These are phyloP conservation scores for Ustilago loliicola DNA, from an alignment of 1,284 basidiomycete genomes.

Conservation along the genomic window DNA sequence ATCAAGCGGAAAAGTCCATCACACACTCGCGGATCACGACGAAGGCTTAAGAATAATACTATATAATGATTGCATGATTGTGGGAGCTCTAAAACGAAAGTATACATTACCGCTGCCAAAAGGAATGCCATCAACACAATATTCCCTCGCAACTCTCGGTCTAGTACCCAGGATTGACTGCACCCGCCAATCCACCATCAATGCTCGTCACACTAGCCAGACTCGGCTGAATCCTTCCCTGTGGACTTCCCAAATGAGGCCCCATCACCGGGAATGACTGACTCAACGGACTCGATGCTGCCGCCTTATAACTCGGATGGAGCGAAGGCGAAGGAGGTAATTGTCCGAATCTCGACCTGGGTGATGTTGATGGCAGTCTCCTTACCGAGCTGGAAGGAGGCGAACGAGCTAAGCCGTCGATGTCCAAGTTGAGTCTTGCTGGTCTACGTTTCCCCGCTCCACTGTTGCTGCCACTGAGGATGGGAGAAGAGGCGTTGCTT, in stretches of 20 bases:
- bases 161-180: not conserved
- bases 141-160: not conserved
- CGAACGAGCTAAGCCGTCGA: slow-evolving; percentile 22
- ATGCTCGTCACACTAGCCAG: slow-evolving; percentile 32
- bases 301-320: slow-evolving; percentile 39
- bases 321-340: slow-evolving; percentile 32
- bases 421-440: slow-evolving; percentile 26
- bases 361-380: slow-evolving; percentile 27
- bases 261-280: slow-evolving; percentile 31
- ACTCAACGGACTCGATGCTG: slow-evolving; percentile 24
- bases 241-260: slow-evolving; percentile 20
- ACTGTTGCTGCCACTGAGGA: slow-evolving; percentile 1
- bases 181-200: slow-evolving; percentile 23
- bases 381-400: slow-evolving; percentile 20
- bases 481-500: slow-evolving; percentile 30
- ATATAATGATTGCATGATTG: not conserved
- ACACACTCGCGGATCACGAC: too few species aligned
- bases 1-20: too few species aligned
- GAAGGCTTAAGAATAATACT: too few species aligned
- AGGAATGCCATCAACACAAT: not conserved
- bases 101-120: not conserved
- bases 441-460: slow-evolving; percentile 13
- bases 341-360: slow-evolving; percentile 32
- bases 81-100: slow-evolving; percentile 1
- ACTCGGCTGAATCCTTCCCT: slow-evolving; percentile 21